These are phyloP conservation scores for Nitzschia sp. DNA, from an alignment of 108 stramenopile species.

Conservation along the genomic window DNA sequence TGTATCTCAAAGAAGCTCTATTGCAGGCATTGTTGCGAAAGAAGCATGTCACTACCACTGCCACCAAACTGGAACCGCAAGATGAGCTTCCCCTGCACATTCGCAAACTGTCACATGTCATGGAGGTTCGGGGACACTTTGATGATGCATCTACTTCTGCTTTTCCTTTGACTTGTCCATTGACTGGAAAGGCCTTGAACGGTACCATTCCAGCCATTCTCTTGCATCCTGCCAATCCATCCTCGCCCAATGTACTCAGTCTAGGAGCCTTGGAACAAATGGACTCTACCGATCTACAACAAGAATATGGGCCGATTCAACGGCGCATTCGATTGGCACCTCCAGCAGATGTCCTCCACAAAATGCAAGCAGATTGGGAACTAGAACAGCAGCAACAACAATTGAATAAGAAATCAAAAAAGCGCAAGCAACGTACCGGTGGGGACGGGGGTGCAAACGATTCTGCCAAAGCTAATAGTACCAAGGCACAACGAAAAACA, in stretches of 20 bases:
- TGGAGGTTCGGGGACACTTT: conserved; percentile 40
- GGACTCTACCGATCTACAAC: conserved; percentile 49
- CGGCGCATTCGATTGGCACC: conserved; percentile 69
- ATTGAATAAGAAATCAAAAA: conserved; percentile 21
- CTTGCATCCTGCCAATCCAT: conserved; percentile 48
- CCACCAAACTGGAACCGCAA: conserved; percentile 6
- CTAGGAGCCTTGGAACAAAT: conserved; percentile 69
- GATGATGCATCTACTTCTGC: not conserved
- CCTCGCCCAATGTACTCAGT: conserved; percentile 61
- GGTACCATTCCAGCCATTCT: conserved; percentile 54
- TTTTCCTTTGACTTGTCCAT: conserved; percentile 53
- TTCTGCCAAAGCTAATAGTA: not conserved
- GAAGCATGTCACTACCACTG: conserved; percentile 5
- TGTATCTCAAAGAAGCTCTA: conserved; percentile 74
- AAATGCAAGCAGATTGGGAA: conserved; percentile 45
- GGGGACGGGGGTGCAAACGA: not conserved
- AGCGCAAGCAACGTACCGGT: conserved; percentile 18
- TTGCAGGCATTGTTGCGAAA: conserved; percentile 71
- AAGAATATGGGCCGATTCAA: conserved; percentile 69
- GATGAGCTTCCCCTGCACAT: conserved; percentile 41
- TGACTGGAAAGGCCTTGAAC: conserved; percentile 66
- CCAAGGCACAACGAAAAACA: not conserved
- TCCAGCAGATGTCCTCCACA: conserved; percentile 38
- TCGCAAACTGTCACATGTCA: conserved; percentile 69
- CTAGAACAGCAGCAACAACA: conserved; percentile 22